phyloP scores from a whole-genome alignment of 345 rosid species.

The Bruguiera sexangula region DNA sequence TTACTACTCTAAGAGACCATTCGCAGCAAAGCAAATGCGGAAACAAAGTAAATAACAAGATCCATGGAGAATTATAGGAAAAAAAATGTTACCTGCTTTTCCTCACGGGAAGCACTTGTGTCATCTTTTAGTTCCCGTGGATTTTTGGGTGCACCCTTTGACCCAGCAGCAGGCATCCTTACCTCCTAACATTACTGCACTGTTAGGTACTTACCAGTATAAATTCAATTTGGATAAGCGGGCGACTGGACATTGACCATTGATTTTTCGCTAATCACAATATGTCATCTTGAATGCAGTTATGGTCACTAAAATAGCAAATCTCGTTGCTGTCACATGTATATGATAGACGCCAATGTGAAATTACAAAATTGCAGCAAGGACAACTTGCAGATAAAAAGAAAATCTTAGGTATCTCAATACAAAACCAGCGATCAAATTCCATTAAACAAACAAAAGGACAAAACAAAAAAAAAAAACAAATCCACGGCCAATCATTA shows the following conservation, averaged over 20 bases:
- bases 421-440: not conserved
- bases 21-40: not conserved
- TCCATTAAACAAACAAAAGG: not conserved
- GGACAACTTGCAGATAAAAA: no score
- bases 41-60: not conserved
- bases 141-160: slow-evolving; percentile 69
- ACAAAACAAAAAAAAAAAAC: no score
- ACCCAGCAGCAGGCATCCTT: slow-evolving; percentile 97
- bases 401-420: not conserved
- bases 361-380: no score
- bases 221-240: slow-evolving; percentile 7
- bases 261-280: not conserved
- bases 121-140: slow-evolving; percentile 80
- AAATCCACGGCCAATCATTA: not conserved
- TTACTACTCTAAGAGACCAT: not conserved
- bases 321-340: no score
- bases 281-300: not conserved
- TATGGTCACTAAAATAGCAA: not conserved
- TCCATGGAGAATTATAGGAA: no score
- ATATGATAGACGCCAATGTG: no score
- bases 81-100: slow-evolving; percentile 58
- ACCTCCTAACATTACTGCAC: slow-evolving; percentile 62
- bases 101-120: slow-evolving; percentile 79
- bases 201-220: slow-evolving; percentile 18
- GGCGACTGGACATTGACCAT: not conserved